Evolutionary conservation across 169 alveolate species (phyloP), one percentile per base, ranked within the genome.

Genomic region (Cryptosporidium bovis): DNA sequence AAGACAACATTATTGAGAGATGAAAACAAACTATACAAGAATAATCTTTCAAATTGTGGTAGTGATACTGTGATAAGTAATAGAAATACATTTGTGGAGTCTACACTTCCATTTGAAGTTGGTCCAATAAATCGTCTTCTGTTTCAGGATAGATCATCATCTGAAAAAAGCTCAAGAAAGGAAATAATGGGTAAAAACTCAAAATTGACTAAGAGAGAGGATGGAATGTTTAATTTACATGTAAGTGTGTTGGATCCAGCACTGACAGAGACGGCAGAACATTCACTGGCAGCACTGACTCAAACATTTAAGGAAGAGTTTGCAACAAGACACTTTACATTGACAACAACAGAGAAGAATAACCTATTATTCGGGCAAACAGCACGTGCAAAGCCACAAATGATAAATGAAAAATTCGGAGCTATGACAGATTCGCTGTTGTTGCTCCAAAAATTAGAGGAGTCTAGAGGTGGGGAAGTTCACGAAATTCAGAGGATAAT

Each of bases 401-500:
- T 62, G 33, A 33, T 77, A 5, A 77, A 48, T 50, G 87, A 77
- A 10, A 77, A 77, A 36, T 77, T 77, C 36, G 87, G 51, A 60
- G 36, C 44, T 12, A 60, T 77, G 87, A 77, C 77, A 15, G 87
- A 77, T 27, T 77, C 87, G 3, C 71, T 77, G 10, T 66, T 77
- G 27, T 64, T 77, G 24, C 50, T 77, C 12, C 87, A 77, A 31
- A 58, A 71, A 15, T 60, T 77, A n/a, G 87, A 77, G 48, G 87
- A 77, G 27, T 60, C 87, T 8, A 65, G 87, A 5, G 71, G 71
- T 6, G 87, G 87, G 16, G 87, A 77, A 31, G 64, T 77, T 33
- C 87, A 77, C 24, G 93, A 91, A 82, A 69, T 91, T 18, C 93
- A 91, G 69, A 87, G 91, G 64, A 82, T 91, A 36, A 82, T 90